phyloP scores from a whole-genome alignment of 2,329 filamentous ascomycete genomes.

The Aureobasidium sp. region DNA sequence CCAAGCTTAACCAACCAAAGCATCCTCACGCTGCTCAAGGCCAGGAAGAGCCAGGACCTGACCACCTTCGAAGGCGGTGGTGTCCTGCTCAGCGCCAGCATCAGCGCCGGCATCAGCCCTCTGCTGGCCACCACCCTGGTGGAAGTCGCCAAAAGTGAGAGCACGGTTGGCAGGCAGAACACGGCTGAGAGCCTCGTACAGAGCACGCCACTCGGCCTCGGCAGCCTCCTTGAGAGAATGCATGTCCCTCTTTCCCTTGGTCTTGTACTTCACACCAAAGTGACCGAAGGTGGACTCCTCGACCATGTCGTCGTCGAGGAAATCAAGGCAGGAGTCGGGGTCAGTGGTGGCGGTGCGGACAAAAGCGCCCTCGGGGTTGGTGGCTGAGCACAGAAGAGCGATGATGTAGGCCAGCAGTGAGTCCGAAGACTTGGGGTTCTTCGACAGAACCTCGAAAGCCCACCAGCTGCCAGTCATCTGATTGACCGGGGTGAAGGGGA shows the following conservation, averaged over 20 bases:
- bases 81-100: neutral
- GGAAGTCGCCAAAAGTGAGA: neutral
- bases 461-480: conserved; percentile 19
- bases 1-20: neutral
- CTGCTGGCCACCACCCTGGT: neutral
- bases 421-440: conserved; percentile 19
- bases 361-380: conserved; percentile 1
- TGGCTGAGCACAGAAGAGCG: neutral
- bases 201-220: conserved; percentile 22
- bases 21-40: neutral
- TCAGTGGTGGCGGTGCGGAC: conserved; percentile 21
- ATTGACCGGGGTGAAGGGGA: conserved; percentile 23
- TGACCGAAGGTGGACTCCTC: conserved; percentile 18
- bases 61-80: neutral
- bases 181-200: neutral
- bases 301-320: neutral
- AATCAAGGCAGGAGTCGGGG: conserved; percentile 23
- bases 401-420: conserved; percentile 22
- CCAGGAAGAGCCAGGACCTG: neutral
- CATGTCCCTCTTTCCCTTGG: neutral
- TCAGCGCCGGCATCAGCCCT: neutral
- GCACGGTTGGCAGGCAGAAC: neutral
- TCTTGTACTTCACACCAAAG: conserved; percentile 22
- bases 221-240: conserved; percentile 23
- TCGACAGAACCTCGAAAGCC: conserved; percentile 27